Evolutionary conservation across 1,284 basidiomycete genomes (phyloP), one percentile per base, ranked within the genome.

Genomic region (Moesziomyces sp.): DNA sequence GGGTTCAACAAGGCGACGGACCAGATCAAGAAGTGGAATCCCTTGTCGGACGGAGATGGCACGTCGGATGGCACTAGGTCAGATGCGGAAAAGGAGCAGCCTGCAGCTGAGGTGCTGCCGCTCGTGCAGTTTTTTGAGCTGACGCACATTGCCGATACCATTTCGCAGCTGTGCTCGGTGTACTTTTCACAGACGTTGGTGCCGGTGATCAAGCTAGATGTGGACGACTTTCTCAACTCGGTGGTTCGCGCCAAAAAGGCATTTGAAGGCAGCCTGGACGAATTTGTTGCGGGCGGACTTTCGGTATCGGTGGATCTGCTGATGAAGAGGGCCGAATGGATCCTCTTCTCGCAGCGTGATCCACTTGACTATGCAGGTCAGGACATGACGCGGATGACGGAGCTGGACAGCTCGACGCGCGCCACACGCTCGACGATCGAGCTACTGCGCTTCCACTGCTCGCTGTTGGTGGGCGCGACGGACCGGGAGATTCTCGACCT

Each of bases 271-370:
- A 87, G 89, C 0, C 85, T 99, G 35, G 97, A 99, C 82, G 95
- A 98, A 74, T 91, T 90, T 28, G 96, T 99, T 8, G 96, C 96
- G 0, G 89, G 89, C 6, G 96, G 96, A 0, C 85, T 99, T 75
- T 98, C 97, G 79, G 92, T 94, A 0, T 94, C 94, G 3, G 97
- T 97, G 3, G 93, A 97, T 74, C 91, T 97, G 3, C 86, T 99
- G 53, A 97, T 99, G 94, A 92, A 92, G 76, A 94, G 98, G 90
- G 94, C 97, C 24, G 96, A 99, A 77, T 92, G 97, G 83, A 92
- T 96, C 70, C 92, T 99, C 72, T 86, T 89, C 48, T 91, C 90
- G 18, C 87, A 90, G 53, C 97, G 96, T 0, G 89, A 90, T 58
- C 90, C 93, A 1, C 87, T 92, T 24, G 94, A 94, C 79, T 99